Evolutionary conservation across 768 basidiomycete species (phyloP), one percentile per base, ranked within the genome.

Genomic region (Coprinellus aureogranulatus): DNA sequence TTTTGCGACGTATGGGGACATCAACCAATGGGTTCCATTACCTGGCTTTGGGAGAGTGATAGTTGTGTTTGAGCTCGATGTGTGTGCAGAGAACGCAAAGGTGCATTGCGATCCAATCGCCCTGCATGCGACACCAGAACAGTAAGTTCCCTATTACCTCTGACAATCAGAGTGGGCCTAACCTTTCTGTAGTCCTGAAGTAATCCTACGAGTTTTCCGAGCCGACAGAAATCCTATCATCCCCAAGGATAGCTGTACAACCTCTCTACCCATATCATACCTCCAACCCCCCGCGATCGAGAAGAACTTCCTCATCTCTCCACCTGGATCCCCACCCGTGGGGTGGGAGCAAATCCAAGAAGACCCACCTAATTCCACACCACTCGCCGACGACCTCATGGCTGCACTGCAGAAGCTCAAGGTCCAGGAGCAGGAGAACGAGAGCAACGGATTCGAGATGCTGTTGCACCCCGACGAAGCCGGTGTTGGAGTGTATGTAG

Each of bases 231-330:
- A 86, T 58, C 85, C 87, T 2, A 70, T 91, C 48, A 74, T 80
- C 54, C 71, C 70, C 60, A 23, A 68, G 68, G 25, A 65, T 67
- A 16, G 64, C 11, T 66, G 64, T 60, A n/a, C 76, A 77, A 22
- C 74, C 71, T 39, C 71, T 67, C n/a, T 75, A 80, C 63, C 34
- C 34, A 34, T 34, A 14, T 34, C 34, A 34, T 85, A 87, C 65
- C 81, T 95, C 34, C 82, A 79, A 41, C 93, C 94, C 0, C 96
- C 96, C 0, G 73, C 81, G 0, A 63, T 87, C 39, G 90, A 94
- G 64, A 93, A 93, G 73, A 98, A 98, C 74, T 98, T 98, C 74
- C 81, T 99, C 47, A 95, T 99, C 61, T 98, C 97, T 0, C 97
- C 97, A 0, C 97, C 97, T 3, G 97, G 97, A 4, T 97, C 94